A percentile compares a stretch with the other conserved stretches of the same genome.
Conservation (phyloP, 345 rosid genomes). For the Physaria fendleri region DNA sequence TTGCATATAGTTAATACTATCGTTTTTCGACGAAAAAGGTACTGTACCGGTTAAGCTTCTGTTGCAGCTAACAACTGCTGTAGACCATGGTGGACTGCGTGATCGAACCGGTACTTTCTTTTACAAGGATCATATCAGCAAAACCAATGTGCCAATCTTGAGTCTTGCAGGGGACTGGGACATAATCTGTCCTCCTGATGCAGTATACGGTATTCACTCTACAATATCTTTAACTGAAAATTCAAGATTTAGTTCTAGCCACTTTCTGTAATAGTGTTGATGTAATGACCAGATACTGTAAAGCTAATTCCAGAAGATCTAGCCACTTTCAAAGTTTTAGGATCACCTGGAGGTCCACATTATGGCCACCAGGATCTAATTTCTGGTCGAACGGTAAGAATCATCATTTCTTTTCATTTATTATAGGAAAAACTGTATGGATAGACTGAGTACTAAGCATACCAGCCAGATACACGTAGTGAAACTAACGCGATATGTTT, state of each 20-base stretch:
- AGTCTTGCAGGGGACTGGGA: constrained; percentile 86
- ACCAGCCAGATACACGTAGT: too few species aligned
- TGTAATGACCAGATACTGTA: constrained; percentile 53
- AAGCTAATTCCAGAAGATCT: constrained; percentile 56
- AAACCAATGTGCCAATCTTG: constrained; percentile 64
- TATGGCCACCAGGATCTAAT: constrained; percentile 82
- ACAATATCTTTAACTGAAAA: background rate
- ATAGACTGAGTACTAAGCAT: too few species aligned
- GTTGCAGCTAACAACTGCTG: constrained; percentile 60
- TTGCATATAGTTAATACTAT: background rate
- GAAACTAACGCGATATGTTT: too few species aligned
- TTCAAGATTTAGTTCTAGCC: background rate
- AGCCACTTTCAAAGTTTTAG: constrained; percentile 58
- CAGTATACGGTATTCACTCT: constrained; percentile 58
- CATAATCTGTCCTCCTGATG: constrained; percentile 65
- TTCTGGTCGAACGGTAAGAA: constrained; percentile 54
- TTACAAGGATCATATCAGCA: constrained; percentile 62
- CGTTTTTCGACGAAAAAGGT: constrained; percentile 32
- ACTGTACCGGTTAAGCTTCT: constrained; percentile 69
- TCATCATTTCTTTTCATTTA: background rate
- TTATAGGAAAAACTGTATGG: too few species aligned
- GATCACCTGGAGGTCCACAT: constrained; percentile 73
- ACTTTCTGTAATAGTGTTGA: background rate
- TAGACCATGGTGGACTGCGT: constrained; percentile 51
- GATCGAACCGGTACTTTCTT: constrained; percentile 52